Evolutionary conservation across 2,329 filamentous ascomycete species (phyloP).

Genomic region (Chaetomiaceae sp.): DNA sequence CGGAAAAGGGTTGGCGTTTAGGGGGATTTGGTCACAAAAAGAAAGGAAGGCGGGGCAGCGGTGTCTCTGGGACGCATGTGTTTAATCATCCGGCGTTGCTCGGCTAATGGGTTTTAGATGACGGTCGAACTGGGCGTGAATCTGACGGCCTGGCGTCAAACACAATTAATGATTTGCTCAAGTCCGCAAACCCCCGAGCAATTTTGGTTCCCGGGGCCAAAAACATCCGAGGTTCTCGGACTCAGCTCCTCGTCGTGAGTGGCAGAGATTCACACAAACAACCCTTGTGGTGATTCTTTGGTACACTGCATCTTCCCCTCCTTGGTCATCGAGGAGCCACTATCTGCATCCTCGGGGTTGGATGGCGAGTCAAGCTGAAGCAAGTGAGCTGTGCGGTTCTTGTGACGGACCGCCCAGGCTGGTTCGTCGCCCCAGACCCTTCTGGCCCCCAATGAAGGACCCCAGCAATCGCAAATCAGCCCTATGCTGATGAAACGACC

Average conservation of each 20-base stretch:
- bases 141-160: background rate
- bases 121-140: background rate
- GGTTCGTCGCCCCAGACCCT: background rate
- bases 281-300: no score
- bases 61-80: constrained; percentile 4
- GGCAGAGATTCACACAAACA: no score
- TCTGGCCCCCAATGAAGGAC: background rate
- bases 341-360: no score
- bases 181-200: background rate
- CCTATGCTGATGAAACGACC: background rate
- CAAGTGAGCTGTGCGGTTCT: no score
- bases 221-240: no score
- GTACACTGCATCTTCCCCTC: no score
- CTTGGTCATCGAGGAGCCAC: no score
- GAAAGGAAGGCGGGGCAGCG: constrained; percentile 7
- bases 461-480: background rate
- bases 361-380: no score
- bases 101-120: constrained; percentile 22
- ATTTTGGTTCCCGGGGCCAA: no score
- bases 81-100: constrained; percentile 16
- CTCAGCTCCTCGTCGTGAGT: no score
- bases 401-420: no score
- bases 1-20: constrained; percentile 12
- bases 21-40: constrained; percentile 2
- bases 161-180: background rate